Base-by-base conservation (phyloP, 352 stramenopile genomes). In the Phytophthora podocarpi region DNA sequence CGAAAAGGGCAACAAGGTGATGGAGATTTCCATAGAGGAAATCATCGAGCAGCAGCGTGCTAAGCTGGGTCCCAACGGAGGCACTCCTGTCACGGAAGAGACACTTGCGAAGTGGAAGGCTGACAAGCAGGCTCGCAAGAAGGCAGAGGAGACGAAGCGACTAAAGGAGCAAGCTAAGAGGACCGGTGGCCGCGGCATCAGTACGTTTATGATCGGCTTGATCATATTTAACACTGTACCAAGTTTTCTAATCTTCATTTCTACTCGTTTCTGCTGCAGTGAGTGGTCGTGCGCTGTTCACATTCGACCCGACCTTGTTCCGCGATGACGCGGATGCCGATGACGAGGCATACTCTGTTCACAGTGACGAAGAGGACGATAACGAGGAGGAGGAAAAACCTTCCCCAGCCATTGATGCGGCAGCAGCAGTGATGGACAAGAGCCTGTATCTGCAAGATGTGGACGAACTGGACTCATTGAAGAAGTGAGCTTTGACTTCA, bases 211-310 rank as follows among this genome's bases (percentile, higher is more conserved):
- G 26, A 48, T 49, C 55, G 15, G 12, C 6, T 59, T 24, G 11
- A 10, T 4, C 13, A 16, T 27, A 16, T 40, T 34, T 1, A 34
- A 31, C 11, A 18, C 15, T 27, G 7, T 32, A 30, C 24, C 10
- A 1, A 21, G 18, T 7, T 26, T 26, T 7, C 50, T 64, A 63
- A 57, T 40, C 37, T 31, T 59, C 43, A 20, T 30, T 56, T 27
- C 36, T 63, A 30, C 18, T 46, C 59, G 18, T 57, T 10, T 43
- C 10, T 76, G n/a, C 54, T 71, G 43, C 51, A 91, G 86, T 97
- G 80, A 97, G 86, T 85, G 90, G 90, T 77, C 84, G 90, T 77
- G 88, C 89, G 27, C 65, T 97, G 65, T 97, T 97, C 74, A 90
- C 88, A 28, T 96, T 77, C 75, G 89, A 97, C 60, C 85, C 91